Evolutionary conservation across 75 land plant genomes (phyloP).

Genomic region (Cryptomeria japonica): DNA sequence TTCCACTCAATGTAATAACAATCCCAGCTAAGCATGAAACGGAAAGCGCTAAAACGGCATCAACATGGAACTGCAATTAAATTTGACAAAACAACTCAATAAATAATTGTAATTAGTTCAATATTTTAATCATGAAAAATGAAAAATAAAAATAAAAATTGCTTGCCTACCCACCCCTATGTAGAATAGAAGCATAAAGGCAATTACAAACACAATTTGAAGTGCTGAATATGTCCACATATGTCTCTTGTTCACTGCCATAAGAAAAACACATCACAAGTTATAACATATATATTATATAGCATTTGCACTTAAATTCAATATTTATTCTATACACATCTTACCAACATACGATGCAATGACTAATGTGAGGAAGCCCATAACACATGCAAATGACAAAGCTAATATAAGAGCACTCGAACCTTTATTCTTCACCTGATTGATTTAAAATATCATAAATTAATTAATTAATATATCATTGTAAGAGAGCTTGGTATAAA

Average conservation of each 20-base stretch:
- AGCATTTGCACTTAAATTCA: too few species aligned
- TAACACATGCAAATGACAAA: constrained; percentile 62
- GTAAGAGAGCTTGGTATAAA: neutral
- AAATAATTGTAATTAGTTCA: neutral
- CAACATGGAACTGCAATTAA: constrained; percentile 61
- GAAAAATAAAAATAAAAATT: neutral
- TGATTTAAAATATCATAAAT: constrained; percentile 22
- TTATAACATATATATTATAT: too few species aligned
- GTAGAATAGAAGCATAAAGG: constrained; percentile 85
- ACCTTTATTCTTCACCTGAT: constrained; percentile 56
- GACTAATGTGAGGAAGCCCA: constrained; percentile 65
- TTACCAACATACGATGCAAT: too few species aligned
- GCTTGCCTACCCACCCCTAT: constrained; percentile 47
- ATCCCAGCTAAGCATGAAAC: constrained; percentile 84
- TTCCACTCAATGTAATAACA: constrained; percentile 71
- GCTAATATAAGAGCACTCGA: constrained; percentile 63
- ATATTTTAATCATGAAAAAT: too few species aligned
- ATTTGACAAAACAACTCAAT: neutral
- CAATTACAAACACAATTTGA: constrained; percentile 76
- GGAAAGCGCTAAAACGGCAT: constrained; percentile 63
- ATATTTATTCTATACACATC: too few species aligned
- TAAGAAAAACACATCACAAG: neutral
- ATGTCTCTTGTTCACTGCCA: constrained; percentile 56
- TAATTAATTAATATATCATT: too few species aligned
- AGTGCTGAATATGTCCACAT: constrained; percentile 81